Conservation (phyloP, 257 asterid genomes). For the Capsicum rhomboideum region DNA sequence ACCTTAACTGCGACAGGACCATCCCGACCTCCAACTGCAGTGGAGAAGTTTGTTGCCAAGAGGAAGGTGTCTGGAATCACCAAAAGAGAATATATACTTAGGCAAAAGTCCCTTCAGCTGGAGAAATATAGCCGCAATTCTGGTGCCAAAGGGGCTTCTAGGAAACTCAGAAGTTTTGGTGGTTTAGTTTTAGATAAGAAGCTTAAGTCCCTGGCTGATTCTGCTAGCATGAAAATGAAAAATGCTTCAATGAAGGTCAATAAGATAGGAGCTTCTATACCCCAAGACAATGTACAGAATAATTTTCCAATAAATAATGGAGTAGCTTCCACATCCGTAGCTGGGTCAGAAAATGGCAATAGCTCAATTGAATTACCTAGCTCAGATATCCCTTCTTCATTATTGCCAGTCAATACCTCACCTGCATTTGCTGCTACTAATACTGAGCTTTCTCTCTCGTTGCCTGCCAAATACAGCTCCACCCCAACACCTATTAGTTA, state of each 20-base stretch:
- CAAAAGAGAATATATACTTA: constrained; percentile 59
- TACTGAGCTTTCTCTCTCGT: constrained; percentile 80
- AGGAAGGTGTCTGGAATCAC: constrained; percentile 63
- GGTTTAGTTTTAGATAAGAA: constrained; percentile 70
- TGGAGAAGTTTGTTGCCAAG: constrained; percentile 55
- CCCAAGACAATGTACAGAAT: constrained; percentile 29
- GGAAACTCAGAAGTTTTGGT: constrained; percentile 51
- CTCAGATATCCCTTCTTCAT: constrained; percentile 26
- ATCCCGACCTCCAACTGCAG: constrained; percentile 26
- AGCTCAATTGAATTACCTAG: constrained; percentile 23
- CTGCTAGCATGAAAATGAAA: constrained; percentile 40
- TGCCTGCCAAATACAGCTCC: constrained; percentile 38
- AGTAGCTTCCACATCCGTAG: constrained; percentile 37
- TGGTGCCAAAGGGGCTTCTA: constrained; percentile 56
- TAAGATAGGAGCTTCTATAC: constrained; percentile 12
- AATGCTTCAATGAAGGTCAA: constrained; percentile 32
- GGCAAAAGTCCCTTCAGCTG: constrained; percentile 63
- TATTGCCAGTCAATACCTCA: constrained; percentile 16
- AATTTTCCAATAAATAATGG: constrained; percentile 26
- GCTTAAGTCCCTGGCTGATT: constrained; percentile 55
- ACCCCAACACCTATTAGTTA: constrained; percentile 43
- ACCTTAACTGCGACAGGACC: constrained; percentile 43
- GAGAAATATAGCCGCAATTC: constrained; percentile 57
- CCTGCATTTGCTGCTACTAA: constrained; percentile 53
- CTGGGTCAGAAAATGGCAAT: constrained; percentile 29